phyloP scores from a whole-genome alignment of 441 rosid genomes.

The Arabidopsis hybrid region DNA sequence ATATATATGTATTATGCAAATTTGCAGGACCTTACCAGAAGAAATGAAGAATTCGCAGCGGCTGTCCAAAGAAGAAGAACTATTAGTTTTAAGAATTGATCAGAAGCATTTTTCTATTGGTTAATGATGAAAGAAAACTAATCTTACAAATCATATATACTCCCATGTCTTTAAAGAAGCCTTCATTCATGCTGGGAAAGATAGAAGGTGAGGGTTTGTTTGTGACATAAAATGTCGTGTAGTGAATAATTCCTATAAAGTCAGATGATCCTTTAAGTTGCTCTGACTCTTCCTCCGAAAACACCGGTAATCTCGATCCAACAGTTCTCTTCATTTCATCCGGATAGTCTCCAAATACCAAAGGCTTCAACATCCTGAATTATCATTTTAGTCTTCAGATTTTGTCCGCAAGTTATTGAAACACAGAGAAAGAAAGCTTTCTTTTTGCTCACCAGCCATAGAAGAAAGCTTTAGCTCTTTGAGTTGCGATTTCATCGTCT shows the following conservation, averaged over 20 bases:
- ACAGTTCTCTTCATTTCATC: slow-evolving; percentile 56
- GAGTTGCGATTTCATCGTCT: slow-evolving; percentile 59
- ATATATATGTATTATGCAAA: not conserved
- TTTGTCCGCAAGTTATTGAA: not conserved
- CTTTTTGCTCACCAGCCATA: slow-evolving; percentile 62
- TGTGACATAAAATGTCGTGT: slow-evolving; percentile 32
- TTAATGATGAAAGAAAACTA: slow-evolving; percentile 9
- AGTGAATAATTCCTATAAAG: slow-evolving; percentile 66
- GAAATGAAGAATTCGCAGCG: slow-evolving; percentile 11
- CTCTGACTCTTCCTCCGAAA: slow-evolving; percentile 55
- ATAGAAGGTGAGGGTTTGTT: slow-evolving; percentile 44
- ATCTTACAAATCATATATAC: slow-evolving; percentile 44
- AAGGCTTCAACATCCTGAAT: slow-evolving; percentile 62
- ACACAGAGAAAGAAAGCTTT: not conserved
- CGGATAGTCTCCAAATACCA: slow-evolving; percentile 82
- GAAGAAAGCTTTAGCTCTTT: slow-evolving; percentile 59
- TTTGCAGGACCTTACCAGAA: not conserved
- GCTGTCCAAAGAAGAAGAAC: slow-evolving; percentile 18
- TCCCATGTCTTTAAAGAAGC: slow-evolving; percentile 54
- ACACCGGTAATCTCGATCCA: slow-evolving; percentile 67
- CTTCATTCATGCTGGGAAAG: slow-evolving; percentile 34
- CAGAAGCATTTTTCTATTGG: not conserved
- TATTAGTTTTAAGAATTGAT: not conserved
- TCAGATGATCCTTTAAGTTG: slow-evolving; percentile 67
- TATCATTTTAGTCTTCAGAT: slow-evolving; percentile 5